Evolutionary conservation across 331 rosid species (phyloP), one percentile per base, ranked within the genome.

Genomic region (Rosa hybrid): DNA sequence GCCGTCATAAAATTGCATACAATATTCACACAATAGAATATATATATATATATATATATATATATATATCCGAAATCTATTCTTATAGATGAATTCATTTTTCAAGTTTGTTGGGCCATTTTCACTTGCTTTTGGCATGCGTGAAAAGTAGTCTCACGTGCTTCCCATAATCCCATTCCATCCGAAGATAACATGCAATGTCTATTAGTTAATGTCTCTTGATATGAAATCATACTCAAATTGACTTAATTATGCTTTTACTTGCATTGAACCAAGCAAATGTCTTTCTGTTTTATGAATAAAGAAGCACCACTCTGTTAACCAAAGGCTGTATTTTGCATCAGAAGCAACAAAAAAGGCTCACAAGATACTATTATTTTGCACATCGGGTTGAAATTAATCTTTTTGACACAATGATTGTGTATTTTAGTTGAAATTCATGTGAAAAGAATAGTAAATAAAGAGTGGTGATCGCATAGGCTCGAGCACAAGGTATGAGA

Each of bases 101-200:
- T 60, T 60, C 30, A 59, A 59, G 21, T 17, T 53, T 59, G 65
- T 59, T 59, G 25, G 9, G 30, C 12, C 68, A 60, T 60, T 27
- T 83, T 72, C 27, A 60, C 11, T 70, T 57, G 88, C 93, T 92
- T 91, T 92, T 84, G 87, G 95, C 98, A 92, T 89, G 98, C 97
- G 97, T 74, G 75, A 89, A 94, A 94, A 94, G 97, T 51, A 78
- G 82, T 76, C 80, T 90, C 97, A 90, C 97, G 92, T 92, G 97
- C 90, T 84, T 72, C 84, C 95, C 94, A 90, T 84, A 46, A 78
- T 79, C 63, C 68, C 84, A 65, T 65, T 56, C 39, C 50, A 82
- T 59, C 25, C 48, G 41, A 71, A 76, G 72, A 59, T 65, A 39
- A 60, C 67, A 71, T 23, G 44, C 21, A 71, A 46, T 54, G 44